Evolutionary conservation across 1,284 basidiomycete species (phyloP), one percentile per base, ranked within the genome.

Genomic region (Taiwanofungus camphoratus): DNA sequence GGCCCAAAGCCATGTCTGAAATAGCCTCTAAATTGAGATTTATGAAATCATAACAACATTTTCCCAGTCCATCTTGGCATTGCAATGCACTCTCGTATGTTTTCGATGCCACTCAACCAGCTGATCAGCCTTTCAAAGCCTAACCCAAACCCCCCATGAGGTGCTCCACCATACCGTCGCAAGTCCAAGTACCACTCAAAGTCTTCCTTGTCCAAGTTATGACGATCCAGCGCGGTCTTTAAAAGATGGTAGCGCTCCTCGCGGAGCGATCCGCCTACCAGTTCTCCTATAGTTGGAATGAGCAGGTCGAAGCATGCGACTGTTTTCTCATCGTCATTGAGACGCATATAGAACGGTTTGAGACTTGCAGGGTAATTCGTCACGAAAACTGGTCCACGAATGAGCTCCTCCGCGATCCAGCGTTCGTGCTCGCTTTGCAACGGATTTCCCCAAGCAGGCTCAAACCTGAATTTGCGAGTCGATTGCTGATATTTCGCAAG

Each of bases 321-420:
- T 1, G 91, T 94, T 42, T 59, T 54, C n/a, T 57, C 61, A 33
- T 63, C 61, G 39, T 58, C 63, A 58, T 85, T 86, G 29, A 61
- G 56, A 24, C 87, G 82, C 96, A 98, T 98, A 68, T 99, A 99
- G 67, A 98, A 99, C 6, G 96, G 92, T 64, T 99, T 99, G 50
- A 89, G 63, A 0, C 54, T 24, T 1, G 71, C 66, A 0, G 95
- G 95, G 61, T 98, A 99, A 61, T 95, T 81, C 3, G 84, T 91
- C 34, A 99, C 85, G 59, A 98, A 98, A 1, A 94, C 76, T 0
- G 96, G 95, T 0, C 83, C 84, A 18, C 68, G 60, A 41, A 77
- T 60, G 38, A 82, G 65, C n/a, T 64, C 63, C 36, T 82, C 79
- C 0, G 92, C 87, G 3, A 99, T 73, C 79, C 85, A 96, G 45